phyloP scores from a whole-genome alignment of 108 stramenopile species.

The Nannochloropsis granulata region DNA sequence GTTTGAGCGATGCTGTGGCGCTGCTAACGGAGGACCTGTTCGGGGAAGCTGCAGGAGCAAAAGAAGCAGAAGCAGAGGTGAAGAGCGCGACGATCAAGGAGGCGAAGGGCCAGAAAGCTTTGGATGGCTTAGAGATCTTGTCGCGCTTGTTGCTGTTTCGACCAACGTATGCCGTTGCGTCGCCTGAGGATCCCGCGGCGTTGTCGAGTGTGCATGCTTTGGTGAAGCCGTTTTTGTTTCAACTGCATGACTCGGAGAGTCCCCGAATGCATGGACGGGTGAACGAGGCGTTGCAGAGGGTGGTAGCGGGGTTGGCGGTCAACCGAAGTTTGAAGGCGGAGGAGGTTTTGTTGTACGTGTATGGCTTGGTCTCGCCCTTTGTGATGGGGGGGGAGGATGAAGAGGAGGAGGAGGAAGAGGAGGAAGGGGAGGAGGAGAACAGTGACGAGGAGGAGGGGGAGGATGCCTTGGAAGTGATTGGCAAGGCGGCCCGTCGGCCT shows the following conservation, averaged over 20 bases:
- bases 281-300: constrained; percentile 14
- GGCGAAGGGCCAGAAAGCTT: constrained; percentile 26
- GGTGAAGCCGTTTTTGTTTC: constrained; percentile 22
- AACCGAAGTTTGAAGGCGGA: constrained; percentile 30
- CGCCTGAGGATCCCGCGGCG: constrained; percentile 17
- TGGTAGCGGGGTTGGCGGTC: constrained; percentile 25
- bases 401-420: constrained; percentile 19
- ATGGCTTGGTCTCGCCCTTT: constrained; percentile 36
- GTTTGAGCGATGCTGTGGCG: constrained; percentile 16
- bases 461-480: neutral
- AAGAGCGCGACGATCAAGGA: constrained; percentile 23
- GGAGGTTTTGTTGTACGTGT: constrained; percentile 39
- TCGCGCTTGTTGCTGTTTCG: constrained; percentile 29
- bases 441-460: neutral
- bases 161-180: constrained; percentile 25
- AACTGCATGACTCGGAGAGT: constrained; percentile 18
- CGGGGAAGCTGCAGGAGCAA: constrained; percentile 13
- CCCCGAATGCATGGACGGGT: constrained; percentile 9
- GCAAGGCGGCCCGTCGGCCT: neutral
- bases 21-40: constrained; percentile 35
- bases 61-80: constrained; percentile 7
- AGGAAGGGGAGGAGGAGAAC: neutral
- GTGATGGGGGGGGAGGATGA: constrained; percentile 20
- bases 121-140: constrained; percentile 31
- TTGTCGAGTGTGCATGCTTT: constrained; percentile 36